A percentile compares a stretch with the other conserved stretches of the same genome.
These are phyloP conservation scores for Podospora fimiseda DNA, from an alignment of 495 filamentous ascomycete genomes.

Conservation along the genomic window DNA sequence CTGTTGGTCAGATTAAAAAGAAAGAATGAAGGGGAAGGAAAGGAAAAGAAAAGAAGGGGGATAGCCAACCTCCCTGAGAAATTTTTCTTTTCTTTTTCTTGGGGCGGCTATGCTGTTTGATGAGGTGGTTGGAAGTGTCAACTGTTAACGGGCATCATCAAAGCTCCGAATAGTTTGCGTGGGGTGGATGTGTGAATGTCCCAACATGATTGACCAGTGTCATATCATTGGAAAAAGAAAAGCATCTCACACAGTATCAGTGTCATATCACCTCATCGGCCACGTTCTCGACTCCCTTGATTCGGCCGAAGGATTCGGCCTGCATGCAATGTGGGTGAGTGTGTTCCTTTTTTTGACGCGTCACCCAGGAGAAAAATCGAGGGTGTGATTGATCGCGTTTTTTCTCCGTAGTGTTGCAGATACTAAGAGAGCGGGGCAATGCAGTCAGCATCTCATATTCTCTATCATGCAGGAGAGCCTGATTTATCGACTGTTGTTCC, in stretches of 20 bases:
- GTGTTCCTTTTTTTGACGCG: constrained; percentile 1
- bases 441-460: neutral
- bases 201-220: too few relatives aligned
- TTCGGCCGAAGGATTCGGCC: neutral
- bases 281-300: constrained; percentile 2
- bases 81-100: too few relatives aligned
- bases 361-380: neutral
- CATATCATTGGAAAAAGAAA: too few relatives aligned
- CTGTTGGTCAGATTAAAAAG: neutral
- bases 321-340: neutral
- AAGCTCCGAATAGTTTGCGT: too few relatives aligned
- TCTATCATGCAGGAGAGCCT: neutral
- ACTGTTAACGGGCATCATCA: too few relatives aligned
- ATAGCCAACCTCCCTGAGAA: too few relatives aligned
- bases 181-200: too few relatives aligned
- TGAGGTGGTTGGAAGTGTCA: too few relatives aligned
- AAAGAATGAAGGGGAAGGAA: neutral
- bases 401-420: neutral
- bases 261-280: neutral
- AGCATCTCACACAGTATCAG: neutral
- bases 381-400: neutral
- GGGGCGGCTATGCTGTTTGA: too few relatives aligned
- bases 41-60: neutral
- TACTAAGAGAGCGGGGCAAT: neutral
- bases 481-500: neutral